Conservation (phyloP, 108 stramenopile genomes). For the Fragilaria crotonensis region DNA sequence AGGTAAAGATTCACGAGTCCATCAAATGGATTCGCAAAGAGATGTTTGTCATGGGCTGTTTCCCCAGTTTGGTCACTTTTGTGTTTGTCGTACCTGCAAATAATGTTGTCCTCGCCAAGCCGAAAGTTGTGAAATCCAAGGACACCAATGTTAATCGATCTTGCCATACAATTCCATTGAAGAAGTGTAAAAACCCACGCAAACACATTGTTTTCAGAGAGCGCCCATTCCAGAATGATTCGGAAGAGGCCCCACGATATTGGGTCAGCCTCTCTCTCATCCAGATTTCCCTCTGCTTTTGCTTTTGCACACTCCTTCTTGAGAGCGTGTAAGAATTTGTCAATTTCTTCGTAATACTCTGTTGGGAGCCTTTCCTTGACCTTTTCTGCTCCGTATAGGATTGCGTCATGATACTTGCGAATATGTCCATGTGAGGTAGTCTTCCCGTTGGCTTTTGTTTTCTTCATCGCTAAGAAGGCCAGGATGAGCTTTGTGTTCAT, state of each 20-base stretch:
- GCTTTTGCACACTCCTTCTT: conserved; percentile 1
- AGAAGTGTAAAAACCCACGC: conserved; percentile 14
- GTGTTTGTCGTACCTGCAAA: conserved; percentile 13
- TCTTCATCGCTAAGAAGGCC: conserved; percentile 8
- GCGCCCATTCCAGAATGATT: background rate
- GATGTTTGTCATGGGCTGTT: conserved; percentile 17
- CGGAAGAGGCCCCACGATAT: conserved; percentile 18
- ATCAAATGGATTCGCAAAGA: conserved; percentile 24
- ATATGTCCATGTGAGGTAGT: conserved; percentile 8
- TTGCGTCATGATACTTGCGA: conserved; percentile 31
- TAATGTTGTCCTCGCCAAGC: no score
- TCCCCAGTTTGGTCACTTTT: conserved; percentile 29
- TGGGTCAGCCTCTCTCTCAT: conserved; percentile 14
- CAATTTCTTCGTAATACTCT: conserved; percentile 12
- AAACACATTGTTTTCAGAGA: background rate
- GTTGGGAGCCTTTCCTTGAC: conserved; percentile 11
- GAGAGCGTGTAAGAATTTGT: conserved; percentile 13
- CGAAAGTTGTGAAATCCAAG: conserved; percentile 21
- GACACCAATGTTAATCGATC: conserved; percentile 15
- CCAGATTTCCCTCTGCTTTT: background rate
- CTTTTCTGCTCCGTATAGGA: conserved; percentile 16
- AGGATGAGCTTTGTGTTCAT: conserved; percentile 10
- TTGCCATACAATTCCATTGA: conserved; percentile 32
- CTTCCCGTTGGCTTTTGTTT: conserved; percentile 13
- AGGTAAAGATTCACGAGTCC: conserved; percentile 8